phyloP scores from a whole-genome alignment of 1,139 yeast species.

The Debaryomycetaceae sp. region DNA sequence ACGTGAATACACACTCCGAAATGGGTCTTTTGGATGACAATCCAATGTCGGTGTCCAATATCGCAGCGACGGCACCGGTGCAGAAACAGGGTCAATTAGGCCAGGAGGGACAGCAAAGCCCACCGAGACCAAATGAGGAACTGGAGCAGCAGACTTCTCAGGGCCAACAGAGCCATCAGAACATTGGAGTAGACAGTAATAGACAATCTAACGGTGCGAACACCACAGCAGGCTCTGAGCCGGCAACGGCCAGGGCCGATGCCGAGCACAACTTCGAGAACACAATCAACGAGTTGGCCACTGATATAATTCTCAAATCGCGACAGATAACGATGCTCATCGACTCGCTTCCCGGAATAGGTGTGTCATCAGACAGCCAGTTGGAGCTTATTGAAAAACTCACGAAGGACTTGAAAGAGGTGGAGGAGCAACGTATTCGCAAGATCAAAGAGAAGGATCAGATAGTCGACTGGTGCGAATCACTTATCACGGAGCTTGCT shows the following conservation, averaged over 20 bases:
- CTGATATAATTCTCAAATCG: constrained; percentile 80
- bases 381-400: constrained; percentile 59
- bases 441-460: constrained; percentile 67
- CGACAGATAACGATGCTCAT: constrained; percentile 84
- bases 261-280: constrained; percentile 40
- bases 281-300: constrained; percentile 69
- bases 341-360: constrained; percentile 90
- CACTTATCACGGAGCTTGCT: constrained; percentile 61
- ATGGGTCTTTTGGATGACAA: constrained; percentile 39
- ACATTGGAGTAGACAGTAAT: constrained; percentile 17
- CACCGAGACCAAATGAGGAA: background rate
- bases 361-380: constrained; percentile 76
- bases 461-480: constrained; percentile 63
- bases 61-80: constrained; percentile 48
- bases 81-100: constrained; percentile 24
- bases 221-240: constrained; percentile 12
- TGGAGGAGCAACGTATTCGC: constrained; percentile 56
- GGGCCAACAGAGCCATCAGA: constrained; percentile 14
- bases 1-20: constrained; percentile 57
- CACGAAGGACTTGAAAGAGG: constrained; percentile 57
- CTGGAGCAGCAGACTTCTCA: constrained; percentile 1
- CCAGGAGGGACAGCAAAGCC: constrained; percentile 16
- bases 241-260: constrained; percentile 13
- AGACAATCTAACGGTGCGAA: constrained; percentile 14
- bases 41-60: constrained; percentile 34